Conservation (phyloP, 768 basidiomycete species). For the Auriscalpium microsporum region DNA sequence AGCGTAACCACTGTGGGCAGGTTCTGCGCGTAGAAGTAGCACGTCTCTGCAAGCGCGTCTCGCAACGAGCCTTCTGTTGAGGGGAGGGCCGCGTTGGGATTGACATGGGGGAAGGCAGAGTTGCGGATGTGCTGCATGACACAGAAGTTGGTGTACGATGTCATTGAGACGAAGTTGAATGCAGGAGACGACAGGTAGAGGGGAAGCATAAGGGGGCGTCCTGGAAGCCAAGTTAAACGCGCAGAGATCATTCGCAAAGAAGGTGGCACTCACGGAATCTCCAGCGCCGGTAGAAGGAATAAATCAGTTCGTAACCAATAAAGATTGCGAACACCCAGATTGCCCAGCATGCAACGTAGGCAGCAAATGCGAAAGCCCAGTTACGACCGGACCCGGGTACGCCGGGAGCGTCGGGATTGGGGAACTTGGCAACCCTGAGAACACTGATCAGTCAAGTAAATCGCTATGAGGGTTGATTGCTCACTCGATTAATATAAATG, state of each 20-base stretch:
- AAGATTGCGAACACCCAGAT: constrained; percentile 67
- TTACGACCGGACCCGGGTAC: constrained; percentile 63
- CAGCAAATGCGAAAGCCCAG: constrained; percentile 77
- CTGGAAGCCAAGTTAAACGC: constrained; percentile 28
- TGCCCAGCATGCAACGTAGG: constrained; percentile 77
- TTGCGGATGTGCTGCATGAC: constrained; percentile 75
- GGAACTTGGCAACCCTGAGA: constrained; percentile 63
- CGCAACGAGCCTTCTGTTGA: constrained; percentile 22
- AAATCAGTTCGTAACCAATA: constrained; percentile 69
- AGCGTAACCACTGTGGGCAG: constrained; percentile 74
- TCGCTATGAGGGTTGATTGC: constrained; percentile 24
- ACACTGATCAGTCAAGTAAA: constrained; percentile 2
- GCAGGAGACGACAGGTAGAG: constrained; percentile 78
- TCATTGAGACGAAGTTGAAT: constrained; percentile 65
- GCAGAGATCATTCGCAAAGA: not conserved
- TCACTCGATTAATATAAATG: constrained; percentile 77
- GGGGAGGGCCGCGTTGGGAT: constrained; percentile 26
- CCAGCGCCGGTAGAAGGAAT: constrained; percentile 70
- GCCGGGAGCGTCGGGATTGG: constrained; percentile 61
- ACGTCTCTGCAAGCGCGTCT: constrained; percentile 73
- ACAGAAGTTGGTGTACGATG: constrained; percentile 76
- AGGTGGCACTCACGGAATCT: constrained; percentile 56
- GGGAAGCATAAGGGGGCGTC: constrained; percentile 74
- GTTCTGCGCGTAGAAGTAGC: constrained; percentile 79
- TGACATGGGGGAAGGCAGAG: constrained; percentile 51